Evolutionary conservation across 1,139 yeast genomes (phyloP), one percentile per base, ranked within the genome.

Genomic region (Taphrina confusa): DNA sequence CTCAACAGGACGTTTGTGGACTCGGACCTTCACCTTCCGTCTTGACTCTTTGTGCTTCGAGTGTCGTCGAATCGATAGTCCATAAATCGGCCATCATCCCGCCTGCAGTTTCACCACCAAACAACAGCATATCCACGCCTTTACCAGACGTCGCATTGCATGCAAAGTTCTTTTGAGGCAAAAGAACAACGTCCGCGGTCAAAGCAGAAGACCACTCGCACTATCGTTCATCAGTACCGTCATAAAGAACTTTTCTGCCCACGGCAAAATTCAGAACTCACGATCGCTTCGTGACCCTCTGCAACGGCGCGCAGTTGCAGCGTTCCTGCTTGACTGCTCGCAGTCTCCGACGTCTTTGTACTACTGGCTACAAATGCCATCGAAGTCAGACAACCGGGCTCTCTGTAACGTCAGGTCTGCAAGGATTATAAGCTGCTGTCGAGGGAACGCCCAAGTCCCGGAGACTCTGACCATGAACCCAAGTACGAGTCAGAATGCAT

Each of bases 361-460:
- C 46, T 40, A n/a, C 46, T 40, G 18, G 46, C 28, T 22, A 23
- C 46, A 22, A 40, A 40, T 6, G 46, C 46, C 46, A 40, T 40
- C 5, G 20, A 23, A 20, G 11, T 12, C 12, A 12, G 33, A 30
- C 11, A 12, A 8, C 33, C 8, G 12, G 11, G 12, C 8, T 30
- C 12, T 8, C 33, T 30, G 8, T 30, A 8, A 30, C 11, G 33
- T 9, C 8, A 30, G 33, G 12, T 30, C 33, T 30, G 12, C 12
- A 12, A 30, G 33, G 33, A 12, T 9, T 30, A 30, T 8, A 30
- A 9, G n/a, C n/a, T n/a, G n/a, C n/a, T n/a, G n/a, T n/a, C n/a
- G n/a, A n/a, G n/a, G n/a, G n/a, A n/a, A n/a, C n/a, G n/a, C n/a
- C n/a, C n/a, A n/a, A n/a, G n/a, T n/a, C n/a, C n/a, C n/a, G n/a